Evolutionary conservation across 306 rosid genomes (phyloP), one percentile per base, ranked within the genome.

Genomic region (Arachis stenosperma): DNA sequence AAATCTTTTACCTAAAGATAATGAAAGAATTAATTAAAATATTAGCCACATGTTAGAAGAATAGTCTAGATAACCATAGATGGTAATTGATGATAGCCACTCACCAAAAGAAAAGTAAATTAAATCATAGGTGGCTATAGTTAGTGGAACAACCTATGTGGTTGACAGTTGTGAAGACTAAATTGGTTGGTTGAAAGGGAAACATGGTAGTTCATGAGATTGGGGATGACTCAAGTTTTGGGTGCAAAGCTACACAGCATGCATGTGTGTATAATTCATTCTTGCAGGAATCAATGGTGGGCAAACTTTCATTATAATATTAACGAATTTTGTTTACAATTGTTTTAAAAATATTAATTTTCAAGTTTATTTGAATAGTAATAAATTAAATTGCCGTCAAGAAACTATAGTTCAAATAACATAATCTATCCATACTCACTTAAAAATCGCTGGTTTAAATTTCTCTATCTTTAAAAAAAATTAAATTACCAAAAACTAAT

Each of bases 101-200:
- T 3, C 37, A 33, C 37, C 37, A 33, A 33, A 33, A 33, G 37
- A 33, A 33, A 33, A 33, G 37, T 2, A 33, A 33, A 33, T 33
- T 33, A 33, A 33, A 33, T 33, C 37, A 33, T 33, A 33, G 37
- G 37, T 37, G 65, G 36, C 13, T 39, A 50, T 22, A 67, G 53
- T 54, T 53, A 33, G 22, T 27, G 71, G 29, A 12, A 61, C 44
- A 55, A 10, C 54, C 17, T 13, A 17, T 12, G 55, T 65, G 42
- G 44, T 15, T 61, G 22, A 54, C 71, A 29, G 79, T 30, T 82
- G 80, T 33, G 81, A 54, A 74, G 69, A 55, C 71, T 56, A 2
- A 4, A 60, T 22, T 6, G 37, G 39, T 59, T 75, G 53, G 42
- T n/a, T 67, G n/a, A 65, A 59, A 55, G 14, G 61, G 48, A 51